phyloP scores from a whole-genome alignment of 2,329 filamentous ascomycete genomes.

The Cercospora janseana region DNA sequence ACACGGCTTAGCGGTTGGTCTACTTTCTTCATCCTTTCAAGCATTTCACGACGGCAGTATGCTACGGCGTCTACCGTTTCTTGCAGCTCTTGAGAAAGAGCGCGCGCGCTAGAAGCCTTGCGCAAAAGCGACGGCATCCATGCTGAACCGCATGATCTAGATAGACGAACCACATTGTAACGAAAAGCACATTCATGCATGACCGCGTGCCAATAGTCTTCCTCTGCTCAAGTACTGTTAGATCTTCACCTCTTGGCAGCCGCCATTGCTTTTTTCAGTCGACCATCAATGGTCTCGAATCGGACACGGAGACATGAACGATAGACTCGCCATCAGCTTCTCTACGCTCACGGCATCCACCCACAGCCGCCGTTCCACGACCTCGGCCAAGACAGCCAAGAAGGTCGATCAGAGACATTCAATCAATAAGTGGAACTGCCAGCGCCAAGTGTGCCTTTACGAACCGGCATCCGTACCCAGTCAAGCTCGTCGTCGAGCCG shows the following conservation, averaged over 20 bases:
- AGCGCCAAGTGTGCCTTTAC: not conserved
- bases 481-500: not conserved
- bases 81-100: slow-evolving; percentile 18
- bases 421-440: not conserved
- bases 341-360: too few relatives aligned
- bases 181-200: slow-evolving; percentile 26
- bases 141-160: slow-evolving; percentile 29
- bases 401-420: not conserved
- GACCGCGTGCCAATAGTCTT: not conserved
- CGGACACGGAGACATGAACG: slow-evolving; percentile 1
- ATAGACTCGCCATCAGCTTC: not conserved
- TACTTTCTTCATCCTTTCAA: slow-evolving; percentile 28
- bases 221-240: not conserved
- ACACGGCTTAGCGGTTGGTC: slow-evolving; percentile 31
- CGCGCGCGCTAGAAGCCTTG: slow-evolving; percentile 18
- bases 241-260: too few relatives aligned
- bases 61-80: slow-evolving; percentile 20
- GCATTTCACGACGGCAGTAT: slow-evolving; percentile 24
- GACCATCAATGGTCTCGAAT: too few relatives aligned
- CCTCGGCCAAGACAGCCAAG: not conserved
- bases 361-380: not conserved
- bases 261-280: slow-evolving; percentile 11
- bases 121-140: slow-evolving; percentile 32
- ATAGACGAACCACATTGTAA: slow-evolving; percentile 32
- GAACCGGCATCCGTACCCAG: not conserved